Percentiles rank a stretch among this genome's conserved stretches.
Evolutionary conservation across 768 basidiomycete species (phyloP).

Genomic region (Brasilioporus rufonigricans): DNA sequence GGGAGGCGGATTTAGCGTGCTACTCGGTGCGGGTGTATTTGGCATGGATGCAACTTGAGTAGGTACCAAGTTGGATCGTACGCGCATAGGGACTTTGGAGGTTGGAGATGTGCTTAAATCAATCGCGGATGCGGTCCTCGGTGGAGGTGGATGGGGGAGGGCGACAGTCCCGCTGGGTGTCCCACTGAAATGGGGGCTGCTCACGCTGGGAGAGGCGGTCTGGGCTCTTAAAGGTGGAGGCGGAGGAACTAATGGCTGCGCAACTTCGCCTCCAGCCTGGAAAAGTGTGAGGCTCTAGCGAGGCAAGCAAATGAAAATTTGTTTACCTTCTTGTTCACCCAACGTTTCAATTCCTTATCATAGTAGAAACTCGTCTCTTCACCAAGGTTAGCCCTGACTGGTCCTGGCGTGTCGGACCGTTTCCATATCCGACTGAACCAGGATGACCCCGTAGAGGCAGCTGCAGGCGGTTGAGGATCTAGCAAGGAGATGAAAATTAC

Average conservation of each 20-base stretch:
- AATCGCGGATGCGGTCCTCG: conserved; percentile 62
- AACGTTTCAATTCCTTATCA: conserved; percentile 91
- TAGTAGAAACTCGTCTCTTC: conserved; percentile 90
- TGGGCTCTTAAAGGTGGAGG: conserved; percentile 85
- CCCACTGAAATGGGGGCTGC: conserved; percentile 35
- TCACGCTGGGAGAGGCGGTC: conserved; percentile 74
- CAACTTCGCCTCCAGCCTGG: conserved; percentile 55
- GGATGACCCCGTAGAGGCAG: conserved; percentile 48
- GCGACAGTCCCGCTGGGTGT: conserved; percentile 18
- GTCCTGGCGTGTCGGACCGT: conserved; percentile 61
- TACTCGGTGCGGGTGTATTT: conserved; percentile 27
- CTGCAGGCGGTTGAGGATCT: conserved; percentile 18
- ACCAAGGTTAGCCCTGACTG: conserved; percentile 89
- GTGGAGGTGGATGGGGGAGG: conserved; percentile 20
- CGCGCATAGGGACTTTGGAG: conserved; percentile 50
- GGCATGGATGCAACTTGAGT: conserved; percentile 37
- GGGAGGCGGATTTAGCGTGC: conserved; percentile 33
- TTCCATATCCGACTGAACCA: conserved; percentile 89
- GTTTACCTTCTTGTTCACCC: conserved; percentile 91
- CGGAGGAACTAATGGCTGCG: conserved; percentile 53
- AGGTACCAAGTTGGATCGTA: conserved; percentile 66
- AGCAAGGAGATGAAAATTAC: background rate
- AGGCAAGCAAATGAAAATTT: background rate
- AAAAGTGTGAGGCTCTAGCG: background rate
- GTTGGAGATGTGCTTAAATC: conserved; percentile 56